Conservation (phyloP, 495 filamentous ascomycete genomes). For the Xylaria bambusicola region DNA sequence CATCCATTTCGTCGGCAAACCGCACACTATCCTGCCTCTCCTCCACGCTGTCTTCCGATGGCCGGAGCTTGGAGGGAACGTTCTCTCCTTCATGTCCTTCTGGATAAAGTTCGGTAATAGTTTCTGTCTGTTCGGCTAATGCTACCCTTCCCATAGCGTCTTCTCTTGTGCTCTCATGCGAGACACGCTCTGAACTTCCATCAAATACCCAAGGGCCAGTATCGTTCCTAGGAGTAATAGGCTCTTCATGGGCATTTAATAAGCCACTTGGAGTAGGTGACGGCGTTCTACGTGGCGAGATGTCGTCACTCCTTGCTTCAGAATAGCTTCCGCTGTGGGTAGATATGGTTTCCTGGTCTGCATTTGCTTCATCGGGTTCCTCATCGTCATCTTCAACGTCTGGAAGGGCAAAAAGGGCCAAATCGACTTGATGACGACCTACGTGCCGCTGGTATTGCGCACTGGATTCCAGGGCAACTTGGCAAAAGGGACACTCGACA, state of each 20-base stretch:
- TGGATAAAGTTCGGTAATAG: not conserved
- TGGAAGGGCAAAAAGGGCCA: conserved; percentile 43
- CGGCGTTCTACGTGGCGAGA: not conserved
- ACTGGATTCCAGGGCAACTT: conserved; percentile 9
- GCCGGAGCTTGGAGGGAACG: not conserved
- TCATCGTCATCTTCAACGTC: conserved; percentile 21
- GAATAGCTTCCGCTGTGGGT: not conserved
- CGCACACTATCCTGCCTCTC: not conserved
- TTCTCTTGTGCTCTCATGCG: conserved; percentile 31
- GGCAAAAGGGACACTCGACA: conserved; percentile 11
- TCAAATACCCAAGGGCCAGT: conserved; percentile 93
- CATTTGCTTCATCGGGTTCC: conserved; percentile 11
- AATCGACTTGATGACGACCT: conserved; percentile 40
- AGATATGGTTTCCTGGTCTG: conserved; percentile 1
- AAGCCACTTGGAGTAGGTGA: conserved; percentile 17
- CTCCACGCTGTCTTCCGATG: no score
- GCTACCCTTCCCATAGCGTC: conserved; percentile 34
- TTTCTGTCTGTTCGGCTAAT: no score
- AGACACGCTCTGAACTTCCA: conserved; percentile 63
- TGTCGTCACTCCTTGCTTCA: not conserved
- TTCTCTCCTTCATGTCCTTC: not conserved
- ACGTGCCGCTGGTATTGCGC: conserved; percentile 39
- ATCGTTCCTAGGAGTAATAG: conserved; percentile 91
- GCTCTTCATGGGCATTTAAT: conserved; percentile 63
- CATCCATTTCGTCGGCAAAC: not conserved